phyloP scores from a whole-genome alignment of 2,329 filamentous ascomycete species.

The Hymenoscyphus infarciens region DNA sequence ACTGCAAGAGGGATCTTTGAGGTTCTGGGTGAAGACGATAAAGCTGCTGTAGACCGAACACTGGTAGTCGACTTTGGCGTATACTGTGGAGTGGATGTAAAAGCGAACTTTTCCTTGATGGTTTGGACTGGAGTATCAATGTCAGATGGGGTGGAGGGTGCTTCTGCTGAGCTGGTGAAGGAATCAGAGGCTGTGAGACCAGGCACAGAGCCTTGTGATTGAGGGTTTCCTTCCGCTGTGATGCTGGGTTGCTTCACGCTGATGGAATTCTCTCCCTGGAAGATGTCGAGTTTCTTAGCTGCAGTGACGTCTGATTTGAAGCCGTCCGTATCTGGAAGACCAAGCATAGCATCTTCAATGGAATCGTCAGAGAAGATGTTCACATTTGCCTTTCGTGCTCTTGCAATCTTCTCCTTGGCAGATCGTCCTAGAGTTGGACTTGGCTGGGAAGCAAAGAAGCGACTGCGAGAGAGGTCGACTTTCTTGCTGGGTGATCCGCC shows the following conservation, averaged over 20 bases:
- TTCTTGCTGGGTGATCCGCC: conserved; percentile 36
- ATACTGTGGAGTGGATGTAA: conserved; percentile 14
- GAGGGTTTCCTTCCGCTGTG: conserved; percentile 1
- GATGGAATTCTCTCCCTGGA: conserved; percentile 17
- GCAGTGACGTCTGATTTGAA: conserved; percentile 17
- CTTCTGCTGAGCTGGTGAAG: conserved; percentile 23
- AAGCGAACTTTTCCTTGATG: conserved; percentile 27
- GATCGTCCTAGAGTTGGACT: conserved; percentile 40
- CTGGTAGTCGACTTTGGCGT: conserved; percentile 20
- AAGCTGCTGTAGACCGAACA: background rate
- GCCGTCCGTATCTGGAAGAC: conserved; percentile 38
- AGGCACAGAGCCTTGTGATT: conserved; percentile 25
- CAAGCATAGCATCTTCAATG: conserved; percentile 47
- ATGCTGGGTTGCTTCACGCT: background rate
- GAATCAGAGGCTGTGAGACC: conserved; percentile 25
- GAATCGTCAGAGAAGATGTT: conserved; percentile 52
- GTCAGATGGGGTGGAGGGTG: conserved; percentile 24
- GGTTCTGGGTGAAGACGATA: conserved; percentile 6
- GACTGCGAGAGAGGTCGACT: conserved; percentile 40
- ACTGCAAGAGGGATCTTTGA: conserved; percentile 33
- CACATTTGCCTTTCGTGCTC: conserved; percentile 42
- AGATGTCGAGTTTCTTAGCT: conserved; percentile 27
- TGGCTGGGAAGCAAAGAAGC: conserved; percentile 43
- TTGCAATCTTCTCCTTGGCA: conserved; percentile 33
- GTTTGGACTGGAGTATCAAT: conserved; percentile 7